These are phyloP conservation scores for Emericellopsis cladophorae DNA, from an alignment of 2,329 filamentous ascomycete species.

Conservation along the genomic window DNA sequence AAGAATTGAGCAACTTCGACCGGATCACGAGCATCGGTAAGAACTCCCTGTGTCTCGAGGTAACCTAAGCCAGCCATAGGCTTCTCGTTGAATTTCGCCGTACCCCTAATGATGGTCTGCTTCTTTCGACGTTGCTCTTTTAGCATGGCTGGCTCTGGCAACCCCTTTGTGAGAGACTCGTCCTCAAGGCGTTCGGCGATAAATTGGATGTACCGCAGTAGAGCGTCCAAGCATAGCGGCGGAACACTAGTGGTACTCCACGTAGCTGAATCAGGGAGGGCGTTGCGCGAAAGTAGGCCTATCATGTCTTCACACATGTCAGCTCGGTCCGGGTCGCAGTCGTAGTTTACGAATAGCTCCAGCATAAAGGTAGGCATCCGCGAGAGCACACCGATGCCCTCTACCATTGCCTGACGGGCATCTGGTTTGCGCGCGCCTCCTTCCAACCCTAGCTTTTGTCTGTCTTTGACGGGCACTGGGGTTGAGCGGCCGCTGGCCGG, in stretches of 20 bases:
- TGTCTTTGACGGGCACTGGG: conserved; percentile 81
- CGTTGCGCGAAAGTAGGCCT: conserved; percentile 82
- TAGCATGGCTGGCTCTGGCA: conserved; percentile 52
- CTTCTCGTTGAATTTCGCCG: conserved; percentile 87
- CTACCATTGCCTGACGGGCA: conserved; percentile 94
- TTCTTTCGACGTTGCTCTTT: conserved; percentile 67
- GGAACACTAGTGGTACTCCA: conserved; percentile 99
- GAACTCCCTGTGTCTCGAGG: conserved; percentile 74
- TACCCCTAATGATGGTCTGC: conserved; percentile 77
- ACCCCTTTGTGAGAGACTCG: conserved; percentile 47
- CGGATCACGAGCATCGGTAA: conserved; percentile 62
- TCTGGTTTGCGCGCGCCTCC: conserved; percentile 87
- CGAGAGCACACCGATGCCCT: conserved; percentile 82
- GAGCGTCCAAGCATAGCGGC: conserved; percentile 81
- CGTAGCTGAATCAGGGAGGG: conserved; percentile 90
- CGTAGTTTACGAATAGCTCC: conserved; percentile 95
- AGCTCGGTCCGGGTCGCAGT: conserved; percentile 82
- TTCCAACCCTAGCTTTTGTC: conserved; percentile 84
- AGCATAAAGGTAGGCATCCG: conserved; percentile 91
- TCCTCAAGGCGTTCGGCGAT: conserved; percentile 78
- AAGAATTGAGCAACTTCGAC: conserved; percentile 75
- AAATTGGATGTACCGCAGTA: conserved; percentile 84
- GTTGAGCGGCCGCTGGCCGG: conserved; percentile 71
- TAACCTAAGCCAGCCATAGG: conserved; percentile 83
- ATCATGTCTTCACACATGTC: conserved; percentile 95